Evolutionary conservation across 768 basidiomycete species (phyloP).

Genomic region (Rhodosporidiobolus odoratus): DNA sequence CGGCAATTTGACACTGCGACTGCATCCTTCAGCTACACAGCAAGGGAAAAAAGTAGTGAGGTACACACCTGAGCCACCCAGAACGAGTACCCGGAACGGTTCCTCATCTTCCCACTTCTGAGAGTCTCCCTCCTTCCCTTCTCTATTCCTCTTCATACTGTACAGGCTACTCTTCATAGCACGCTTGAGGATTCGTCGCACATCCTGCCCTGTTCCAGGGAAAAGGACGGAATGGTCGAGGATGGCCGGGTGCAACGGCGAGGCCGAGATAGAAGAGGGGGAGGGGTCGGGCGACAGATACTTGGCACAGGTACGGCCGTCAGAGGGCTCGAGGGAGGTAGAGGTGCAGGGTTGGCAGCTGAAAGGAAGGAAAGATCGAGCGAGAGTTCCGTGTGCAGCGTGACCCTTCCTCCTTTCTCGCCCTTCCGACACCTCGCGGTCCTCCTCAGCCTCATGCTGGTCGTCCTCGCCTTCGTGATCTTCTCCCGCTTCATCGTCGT

Average conservation of each 20-base stretch:
- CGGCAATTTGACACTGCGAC: conserved; percentile 32
- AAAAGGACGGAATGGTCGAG: conserved; percentile 30
- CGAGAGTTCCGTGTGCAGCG: background rate
- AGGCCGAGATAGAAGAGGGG: background rate
- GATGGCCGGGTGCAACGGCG: conserved; percentile 7
- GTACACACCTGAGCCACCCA: conserved; percentile 32
- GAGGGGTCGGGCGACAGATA: conserved; percentile 3
- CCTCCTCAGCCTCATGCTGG: background rate
- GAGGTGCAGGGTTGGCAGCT: conserved; percentile 5
- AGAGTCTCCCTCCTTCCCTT: background rate
- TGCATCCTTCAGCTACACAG: background rate
- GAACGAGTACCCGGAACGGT: conserved; percentile 28
- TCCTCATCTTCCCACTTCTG: conserved; percentile 26
- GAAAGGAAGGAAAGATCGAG: conserved; percentile 18
- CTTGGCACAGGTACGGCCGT: conserved; percentile 4
- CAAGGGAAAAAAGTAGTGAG: background rate
- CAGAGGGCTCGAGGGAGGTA: background rate
- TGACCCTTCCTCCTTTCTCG: background rate
- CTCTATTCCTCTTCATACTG: conserved; percentile 10
- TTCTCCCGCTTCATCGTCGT: background rate
- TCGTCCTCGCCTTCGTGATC: background rate
- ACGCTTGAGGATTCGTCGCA: conserved; percentile 21
- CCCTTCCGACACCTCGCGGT: background rate
- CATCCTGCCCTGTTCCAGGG: conserved; percentile 24
- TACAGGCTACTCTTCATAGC: conserved; percentile 30